These are phyloP conservation scores for Peltaster fructicola DNA, from an alignment of 2,329 filamentous ascomycete species.

Conservation along the genomic window DNA sequence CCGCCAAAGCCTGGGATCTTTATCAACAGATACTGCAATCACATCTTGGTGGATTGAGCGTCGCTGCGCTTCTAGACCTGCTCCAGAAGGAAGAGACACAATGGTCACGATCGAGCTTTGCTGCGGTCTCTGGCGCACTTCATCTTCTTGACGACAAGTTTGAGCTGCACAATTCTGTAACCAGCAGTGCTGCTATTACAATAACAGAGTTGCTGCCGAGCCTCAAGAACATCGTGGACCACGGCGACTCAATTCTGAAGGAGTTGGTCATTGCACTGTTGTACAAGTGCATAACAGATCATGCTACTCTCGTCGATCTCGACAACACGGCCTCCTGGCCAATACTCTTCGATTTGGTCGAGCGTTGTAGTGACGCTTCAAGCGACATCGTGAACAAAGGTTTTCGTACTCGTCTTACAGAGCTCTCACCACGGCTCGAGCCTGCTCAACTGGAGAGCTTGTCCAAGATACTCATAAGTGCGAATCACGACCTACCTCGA, in stretches of 20 bases:
- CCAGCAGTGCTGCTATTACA: constrained; percentile 1
- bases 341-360: constrained; percentile 43
- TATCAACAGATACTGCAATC: constrained; percentile 14
- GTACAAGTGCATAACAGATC: constrained; percentile 31
- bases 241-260: constrained; percentile 4
- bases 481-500: no score
- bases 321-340: constrained; percentile 43
- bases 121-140: constrained; percentile 14
- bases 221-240: constrained; percentile 4
- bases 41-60: constrained; percentile 13
- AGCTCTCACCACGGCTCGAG: no score
- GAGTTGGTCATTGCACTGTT: constrained; percentile 7
- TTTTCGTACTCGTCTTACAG: no score
- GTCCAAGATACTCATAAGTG: no score
- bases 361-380: no score
- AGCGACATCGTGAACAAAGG: no score
- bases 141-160: constrained; percentile 14
- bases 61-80: constrained; percentile 10
- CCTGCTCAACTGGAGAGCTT: no score
- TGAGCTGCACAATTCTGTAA: constrained; percentile 3
- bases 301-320: constrained; percentile 10
- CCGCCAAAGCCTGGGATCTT: constrained; percentile 11
- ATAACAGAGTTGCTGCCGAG: constrained; percentile 4
- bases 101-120: constrained; percentile 9
- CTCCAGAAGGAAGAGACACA: constrained; percentile 8